Evolutionary conservation across 176 grass and related monocot genomes (phyloP), one percentile per base, ranked within the genome.

Genomic region (Oryza coarctata): DNA sequence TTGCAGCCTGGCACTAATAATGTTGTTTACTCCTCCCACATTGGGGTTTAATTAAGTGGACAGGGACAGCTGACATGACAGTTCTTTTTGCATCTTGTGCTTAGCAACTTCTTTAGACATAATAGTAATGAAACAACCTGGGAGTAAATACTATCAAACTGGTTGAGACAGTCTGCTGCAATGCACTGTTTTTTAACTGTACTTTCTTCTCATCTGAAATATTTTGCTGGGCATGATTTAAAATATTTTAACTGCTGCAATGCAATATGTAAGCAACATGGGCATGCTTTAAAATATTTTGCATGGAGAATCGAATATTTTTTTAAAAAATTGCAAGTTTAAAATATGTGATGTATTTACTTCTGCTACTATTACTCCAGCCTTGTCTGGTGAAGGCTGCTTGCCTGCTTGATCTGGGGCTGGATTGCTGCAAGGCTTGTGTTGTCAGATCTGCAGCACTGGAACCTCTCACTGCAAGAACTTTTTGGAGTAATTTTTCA

Each of bases 1-100:
- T 36, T 77, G 31, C 72, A 50, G 65, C 30, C n/a, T 61, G 68
- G 26, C 63, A 55, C 50, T 55, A 76, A 44, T 82, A 63, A 82
- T 70, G 63, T 23, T 71, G 80, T 36, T 50, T 82, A 71, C 23
- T 38, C 23, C 29, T 38, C 35, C 44, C 68, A 10, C 28, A 68
- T 44, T 75, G 9, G 26, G 29, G 57, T 25, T 64, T 49, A 65
- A 49, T 83, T 74, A 49, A n/a, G 75, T 17, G 62, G 62, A 58
- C 70, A n/a, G 3, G 6, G 35, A 66, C 70, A 86, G 27, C 62
- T 69, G 63, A 75, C 62, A 67, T 44, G 70, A 41, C 15, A 47
- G 27, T 87, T 75, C 63, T 43, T 80, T 43, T 78, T 86, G 58
- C 76, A 39, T 65, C 23, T 80, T 74, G 69, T 62, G 70, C 65